Conservation (phyloP, 2,329 filamentous ascomycete species). For the Ilyonectria robusta region DNA sequence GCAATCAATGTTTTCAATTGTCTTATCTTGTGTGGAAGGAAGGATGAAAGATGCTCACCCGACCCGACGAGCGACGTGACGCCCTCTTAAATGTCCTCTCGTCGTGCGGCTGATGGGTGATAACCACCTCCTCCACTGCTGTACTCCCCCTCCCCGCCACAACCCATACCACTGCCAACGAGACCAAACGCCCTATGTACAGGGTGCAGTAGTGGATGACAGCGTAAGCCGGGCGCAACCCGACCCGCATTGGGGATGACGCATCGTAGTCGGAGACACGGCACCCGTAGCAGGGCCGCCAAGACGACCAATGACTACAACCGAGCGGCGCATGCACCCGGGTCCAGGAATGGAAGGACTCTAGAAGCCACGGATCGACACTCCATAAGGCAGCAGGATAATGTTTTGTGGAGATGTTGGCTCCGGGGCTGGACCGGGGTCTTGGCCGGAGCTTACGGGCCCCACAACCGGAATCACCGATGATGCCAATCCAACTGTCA, state of each 20-base stretch:
- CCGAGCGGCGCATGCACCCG: slow-evolving; percentile 20
- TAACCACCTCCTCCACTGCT: neutral
- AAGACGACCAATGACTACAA: slow-evolving; percentile 23
- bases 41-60: neutral
- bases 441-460: slow-evolving; percentile 30
- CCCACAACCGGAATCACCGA: slow-evolving; percentile 38
- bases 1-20: neutral
- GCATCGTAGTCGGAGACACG: slow-evolving; percentile 25
- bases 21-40: neutral
- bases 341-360: slow-evolving; percentile 16
- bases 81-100: slow-evolving; percentile 29
- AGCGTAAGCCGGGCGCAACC: slow-evolving; percentile 29
- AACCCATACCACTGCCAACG: slow-evolving; percentile 7
- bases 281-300: slow-evolving; percentile 18
- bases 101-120: slow-evolving; percentile 30
- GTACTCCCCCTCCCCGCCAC: slow-evolving; percentile 10
- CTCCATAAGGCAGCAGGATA: slow-evolving; percentile 30
- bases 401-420: slow-evolving; percentile 37
- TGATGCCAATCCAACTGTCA: slow-evolving; percentile 8
- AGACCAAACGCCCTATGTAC: slow-evolving; percentile 3
- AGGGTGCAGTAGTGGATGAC: neutral
- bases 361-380: slow-evolving; percentile 26
- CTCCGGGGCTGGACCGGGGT: slow-evolving; percentile 36
- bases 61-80: slow-evolving; percentile 10
- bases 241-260: slow-evolving; percentile 27